Conservation (phyloP, 2,329 filamentous ascomycete genomes). For the Fonsecaea pugnacius region DNA sequence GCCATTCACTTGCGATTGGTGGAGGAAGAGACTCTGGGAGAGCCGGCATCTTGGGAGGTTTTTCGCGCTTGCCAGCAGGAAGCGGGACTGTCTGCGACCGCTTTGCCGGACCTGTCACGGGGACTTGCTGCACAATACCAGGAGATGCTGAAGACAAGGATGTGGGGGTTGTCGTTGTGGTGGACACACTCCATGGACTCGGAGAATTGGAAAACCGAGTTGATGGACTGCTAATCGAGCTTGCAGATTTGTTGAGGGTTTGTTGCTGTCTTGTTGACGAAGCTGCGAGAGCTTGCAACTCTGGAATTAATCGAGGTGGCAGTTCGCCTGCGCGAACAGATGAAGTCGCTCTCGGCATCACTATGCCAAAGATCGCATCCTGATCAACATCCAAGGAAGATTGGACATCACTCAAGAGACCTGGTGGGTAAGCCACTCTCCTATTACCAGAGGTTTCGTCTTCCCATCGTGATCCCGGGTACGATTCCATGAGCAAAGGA, state of each 20-base stretch:
- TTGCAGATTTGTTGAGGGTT: conserved; percentile 29
- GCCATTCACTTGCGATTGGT: neutral
- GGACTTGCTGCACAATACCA: conserved; percentile 48
- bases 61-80: conserved; percentile 27
- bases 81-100: conserved; percentile 32
- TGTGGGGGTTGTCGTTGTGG: conserved; percentile 51
- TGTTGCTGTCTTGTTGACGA: conserved; percentile 22
- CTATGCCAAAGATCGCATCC: conserved; percentile 34
- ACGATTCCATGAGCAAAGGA: conserved; percentile 28
- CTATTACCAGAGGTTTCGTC: conserved; percentile 4
- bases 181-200: conserved; percentile 37
- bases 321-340: conserved; percentile 25
- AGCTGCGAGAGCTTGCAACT: conserved; percentile 37
- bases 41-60: conserved; percentile 32
- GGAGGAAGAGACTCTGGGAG: conserved; percentile 19
- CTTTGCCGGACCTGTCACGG: conserved; percentile 19
- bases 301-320: conserved; percentile 36
- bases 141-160: conserved; percentile 57
- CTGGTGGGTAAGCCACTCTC: conserved; percentile 5
- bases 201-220: conserved; percentile 36
- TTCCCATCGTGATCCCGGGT: conserved; percentile 2
- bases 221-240: conserved; percentile 37
- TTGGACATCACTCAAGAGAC: conserved; percentile 7
- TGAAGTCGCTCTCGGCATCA: conserved; percentile 23
- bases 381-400: conserved; percentile 28